phyloP scores from a whole-genome alignment of 192 early-diverging fungal species.

The Phlyctochytrium bullatum region DNA sequence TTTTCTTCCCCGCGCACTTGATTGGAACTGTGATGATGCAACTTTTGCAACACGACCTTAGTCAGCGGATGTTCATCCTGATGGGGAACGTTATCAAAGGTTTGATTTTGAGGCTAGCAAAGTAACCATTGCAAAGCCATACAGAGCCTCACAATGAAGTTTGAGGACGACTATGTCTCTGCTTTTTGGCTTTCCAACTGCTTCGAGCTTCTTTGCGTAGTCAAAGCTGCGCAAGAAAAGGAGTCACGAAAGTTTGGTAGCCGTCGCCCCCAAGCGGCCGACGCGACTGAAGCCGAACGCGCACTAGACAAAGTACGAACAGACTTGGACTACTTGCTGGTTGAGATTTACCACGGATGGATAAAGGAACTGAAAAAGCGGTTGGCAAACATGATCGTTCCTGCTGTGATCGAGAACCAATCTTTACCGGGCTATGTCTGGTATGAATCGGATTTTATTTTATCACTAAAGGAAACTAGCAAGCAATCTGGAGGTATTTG shows the following conservation, averaged over 20 bases:
- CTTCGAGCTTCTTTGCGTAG: constrained; percentile 90
- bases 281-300: constrained; percentile 57
- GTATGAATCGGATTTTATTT: constrained; percentile 8
- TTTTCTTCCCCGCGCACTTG: constrained; percentile 93
- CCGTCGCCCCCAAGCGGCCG: constrained; percentile 24
- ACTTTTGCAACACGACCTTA: constrained; percentile 81
- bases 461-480: constrained; percentile 61
- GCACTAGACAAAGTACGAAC: constrained; percentile 81
- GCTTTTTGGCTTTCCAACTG: constrained; percentile 98
- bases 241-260: constrained; percentile 54
- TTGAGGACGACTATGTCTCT: constrained; percentile 78
- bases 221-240: constrained; percentile 63
- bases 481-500: constrained; percentile 89
- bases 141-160: constrained; percentile 40
- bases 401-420: constrained; percentile 95
- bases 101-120: neutral
- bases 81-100: constrained; percentile 82
- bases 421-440: constrained; percentile 86
- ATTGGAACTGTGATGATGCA: constrained; percentile 83
- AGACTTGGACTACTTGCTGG: constrained; percentile 86
- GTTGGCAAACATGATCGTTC: constrained; percentile 90
- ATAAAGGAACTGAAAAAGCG: constrained; percentile 97
- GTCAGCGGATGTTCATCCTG: constrained; percentile 76
- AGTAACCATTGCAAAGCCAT: constrained; percentile 6
- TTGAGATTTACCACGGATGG: constrained; percentile 97